These are phyloP conservation scores for Neofusicoccum parvum DNA, from an alignment of 2,329 filamentous ascomycete genomes.

Conservation along the genomic window DNA sequence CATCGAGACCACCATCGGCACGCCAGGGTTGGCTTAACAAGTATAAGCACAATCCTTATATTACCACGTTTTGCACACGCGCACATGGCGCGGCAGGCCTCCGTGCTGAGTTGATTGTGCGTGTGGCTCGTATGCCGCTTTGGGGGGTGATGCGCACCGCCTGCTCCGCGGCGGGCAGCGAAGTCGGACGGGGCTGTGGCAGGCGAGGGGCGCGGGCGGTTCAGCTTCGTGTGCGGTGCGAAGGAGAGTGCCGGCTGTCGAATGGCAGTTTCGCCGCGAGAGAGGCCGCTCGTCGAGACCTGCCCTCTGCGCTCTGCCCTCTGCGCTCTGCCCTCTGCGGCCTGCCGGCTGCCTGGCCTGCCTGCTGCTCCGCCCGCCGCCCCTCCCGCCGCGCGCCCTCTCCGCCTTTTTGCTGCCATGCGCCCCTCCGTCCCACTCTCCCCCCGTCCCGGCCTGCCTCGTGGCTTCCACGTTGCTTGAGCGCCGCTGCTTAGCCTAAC, in stretches of 20 bases:
- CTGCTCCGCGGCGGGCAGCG: not conserved
- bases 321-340: too few relatives aligned
- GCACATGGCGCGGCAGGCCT: not conserved
- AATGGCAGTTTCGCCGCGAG: not conserved
- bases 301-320: too few relatives aligned
- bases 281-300: not conserved
- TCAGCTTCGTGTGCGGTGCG: too few relatives aligned
- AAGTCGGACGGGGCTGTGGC: not conserved
- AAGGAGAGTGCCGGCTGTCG: not conserved
- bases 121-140: constrained; percentile 4
- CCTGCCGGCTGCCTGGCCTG: not conserved
- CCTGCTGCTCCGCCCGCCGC: not conserved
- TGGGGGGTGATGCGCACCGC: not conserved
- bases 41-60: not conserved
- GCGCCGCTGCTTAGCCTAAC: not conserved
- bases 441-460: not conserved
- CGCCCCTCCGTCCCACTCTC: not conserved
- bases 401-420: not conserved
- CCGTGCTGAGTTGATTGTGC: not conserved
- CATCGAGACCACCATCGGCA: not conserved
- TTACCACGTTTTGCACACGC: not conserved
- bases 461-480: constrained; percentile 14
- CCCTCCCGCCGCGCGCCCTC: not conserved
- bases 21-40: not conserved
- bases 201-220: not conserved